These are phyloP conservation scores for Entonaema liquescens DNA, from an alignment of 495 filamentous ascomycete species.

Conservation along the genomic window DNA sequence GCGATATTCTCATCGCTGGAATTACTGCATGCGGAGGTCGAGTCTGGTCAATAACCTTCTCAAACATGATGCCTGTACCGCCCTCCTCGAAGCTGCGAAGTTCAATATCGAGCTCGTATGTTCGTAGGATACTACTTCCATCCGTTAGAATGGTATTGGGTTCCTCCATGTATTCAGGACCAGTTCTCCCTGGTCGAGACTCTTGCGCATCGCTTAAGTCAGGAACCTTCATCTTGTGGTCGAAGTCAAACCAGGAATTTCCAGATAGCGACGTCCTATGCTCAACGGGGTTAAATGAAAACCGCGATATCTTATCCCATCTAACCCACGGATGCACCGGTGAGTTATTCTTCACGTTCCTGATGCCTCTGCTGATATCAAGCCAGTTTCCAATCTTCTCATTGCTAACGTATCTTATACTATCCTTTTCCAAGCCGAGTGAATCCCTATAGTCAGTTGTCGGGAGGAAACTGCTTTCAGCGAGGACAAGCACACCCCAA, in stretches of 20 bases:
- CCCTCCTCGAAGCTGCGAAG: conserved; percentile 58
- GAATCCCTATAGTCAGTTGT: conserved; percentile 44
- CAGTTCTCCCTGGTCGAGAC: background rate
- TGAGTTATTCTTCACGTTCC: conserved; percentile 39
- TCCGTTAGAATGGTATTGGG: conserved; percentile 10
- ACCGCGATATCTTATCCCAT: conserved; percentile 22
- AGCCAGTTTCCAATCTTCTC: conserved; percentile 32
- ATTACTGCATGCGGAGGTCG: conserved; percentile 56
- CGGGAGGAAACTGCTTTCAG: conserved; percentile 52
- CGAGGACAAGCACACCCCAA: conserved; percentile 60
- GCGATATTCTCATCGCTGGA: conserved; percentile 48
- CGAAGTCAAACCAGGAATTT: conserved; percentile 14
- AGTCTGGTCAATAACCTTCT: conserved; percentile 54
- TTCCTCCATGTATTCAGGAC: background rate
- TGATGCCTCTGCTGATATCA: conserved; percentile 32
- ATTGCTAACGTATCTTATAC: conserved; percentile 25
- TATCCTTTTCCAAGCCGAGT: conserved; percentile 43
- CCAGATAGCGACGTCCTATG: conserved; percentile 4
- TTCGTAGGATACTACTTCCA: conserved; percentile 61
- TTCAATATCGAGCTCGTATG: conserved; percentile 66
- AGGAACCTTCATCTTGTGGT: background rate
- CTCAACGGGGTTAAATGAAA: conserved; percentile 22
- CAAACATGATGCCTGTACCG: conserved; percentile 54
- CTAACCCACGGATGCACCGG: conserved; percentile 38
- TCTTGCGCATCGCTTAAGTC: background rate